Base-by-base conservation (phyloP, 805 yeast species). In the Pichia eremophila region DNA sequence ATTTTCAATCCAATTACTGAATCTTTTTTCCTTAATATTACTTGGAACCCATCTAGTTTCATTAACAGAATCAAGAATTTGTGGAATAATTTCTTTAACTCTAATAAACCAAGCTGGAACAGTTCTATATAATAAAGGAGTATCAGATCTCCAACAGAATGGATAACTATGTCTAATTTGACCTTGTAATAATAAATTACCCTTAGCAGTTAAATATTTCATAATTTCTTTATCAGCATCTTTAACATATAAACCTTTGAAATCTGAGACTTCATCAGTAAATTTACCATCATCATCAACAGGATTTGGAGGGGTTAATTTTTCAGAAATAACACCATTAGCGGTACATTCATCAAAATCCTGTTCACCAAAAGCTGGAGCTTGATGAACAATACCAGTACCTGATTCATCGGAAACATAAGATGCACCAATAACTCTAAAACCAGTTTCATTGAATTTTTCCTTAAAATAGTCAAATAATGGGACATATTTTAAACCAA, bases 121-220 rank as follows among this genome's bases (percentile, higher is more conserved):
- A 37, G 96, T 83, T 72, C 95, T 82, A 74, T 93, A 93, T 56
- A 93, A 68, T 65, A 93, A 79, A 46, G 99, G 99, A 31, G 99
- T 93, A 65, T 93, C 99, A 4, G 98, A 91, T 78, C 99, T 85
- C 99, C 99, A 93, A 74, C 99, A 93, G 84, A 93, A 93, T 60
- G 99, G 99, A 69, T 93, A 93, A 67, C 95, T 84, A 76, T 93
- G 99, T 71, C 82, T 81, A 56, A 90, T 75, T 74, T 93, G 98
- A 40, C 87, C 72, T 49, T 81, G 83, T 40, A 80, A 77, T 54
- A 93, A 72, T 36, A 93, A 57, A 55, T 83, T 77, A 45, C 95
- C 98, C 38, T 73, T 66, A 46, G 79, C 85, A 50, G 93, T 85
- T 64, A 93, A 74, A 54, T 77, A 70, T 69, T 88, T 90, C 67